phyloP scores from a whole-genome alignment of 176 grass and related monocot species.

The Elaeis guineensis region DNA sequence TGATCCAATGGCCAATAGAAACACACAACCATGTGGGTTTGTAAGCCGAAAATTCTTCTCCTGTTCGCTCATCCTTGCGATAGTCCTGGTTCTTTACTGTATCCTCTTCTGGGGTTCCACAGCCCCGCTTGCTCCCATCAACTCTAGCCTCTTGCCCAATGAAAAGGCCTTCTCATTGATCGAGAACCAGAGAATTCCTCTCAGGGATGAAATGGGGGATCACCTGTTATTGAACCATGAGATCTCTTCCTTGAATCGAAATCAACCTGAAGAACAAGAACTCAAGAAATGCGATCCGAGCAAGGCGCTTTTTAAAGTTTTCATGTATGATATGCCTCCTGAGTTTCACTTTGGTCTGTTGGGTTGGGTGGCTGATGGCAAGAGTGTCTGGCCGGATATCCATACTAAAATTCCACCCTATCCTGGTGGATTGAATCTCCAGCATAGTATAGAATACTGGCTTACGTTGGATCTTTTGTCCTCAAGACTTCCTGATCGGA shows the following conservation, averaged over 20 bases:
- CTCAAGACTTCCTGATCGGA: slow-evolving; percentile 6
- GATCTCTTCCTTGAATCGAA: not conserved
- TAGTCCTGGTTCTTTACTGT: not conserved
- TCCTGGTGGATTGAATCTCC: slow-evolving; percentile 17
- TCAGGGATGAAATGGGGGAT: not conserved
- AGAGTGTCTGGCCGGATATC: slow-evolving; percentile 16
- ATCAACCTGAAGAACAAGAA: not conserved
- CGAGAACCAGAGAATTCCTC: not conserved
- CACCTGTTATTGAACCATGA: not conserved
- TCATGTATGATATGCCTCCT: slow-evolving; percentile 19
- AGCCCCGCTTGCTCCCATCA: not conserved
- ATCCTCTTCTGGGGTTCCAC: slow-evolving; percentile 3
- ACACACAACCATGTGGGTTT: not conserved
- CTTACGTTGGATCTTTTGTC: slow-evolving; percentile 15
- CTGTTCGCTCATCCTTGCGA: not conserved
- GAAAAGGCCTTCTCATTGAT: slow-evolving; percentile 2
- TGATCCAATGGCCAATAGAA: not conserved
- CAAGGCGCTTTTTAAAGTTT: slow-evolving; percentile 11
- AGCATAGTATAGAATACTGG: slow-evolving; percentile 21
- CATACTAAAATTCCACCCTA: slow-evolving; percentile 3
- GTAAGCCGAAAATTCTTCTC: not conserved
- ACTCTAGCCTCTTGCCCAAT: not conserved
- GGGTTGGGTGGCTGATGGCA: slow-evolving; percentile 7
- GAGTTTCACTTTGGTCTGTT: slow-evolving; percentile 19
- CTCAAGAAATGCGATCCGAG: slow-evolving; percentile 2